Conservation (phyloP, 352 stramenopile species). For the Thalassiosira hispida region DNA sequence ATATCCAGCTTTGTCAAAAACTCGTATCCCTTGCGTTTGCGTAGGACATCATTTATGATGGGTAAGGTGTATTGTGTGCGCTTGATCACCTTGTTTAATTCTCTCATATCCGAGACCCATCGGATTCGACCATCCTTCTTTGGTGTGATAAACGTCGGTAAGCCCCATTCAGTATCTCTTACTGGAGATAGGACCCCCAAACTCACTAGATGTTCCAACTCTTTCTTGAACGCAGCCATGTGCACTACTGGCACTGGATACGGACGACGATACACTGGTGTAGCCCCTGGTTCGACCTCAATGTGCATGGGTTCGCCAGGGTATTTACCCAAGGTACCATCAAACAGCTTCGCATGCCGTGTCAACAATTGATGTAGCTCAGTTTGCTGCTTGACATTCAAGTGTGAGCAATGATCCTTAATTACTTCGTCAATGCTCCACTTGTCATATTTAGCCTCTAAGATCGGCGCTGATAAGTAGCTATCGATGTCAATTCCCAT, state of each 20-base stretch:
- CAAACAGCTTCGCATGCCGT: slow-evolving; percentile 18
- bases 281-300: slow-evolving; percentile 14
- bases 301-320: slow-evolving; percentile 33
- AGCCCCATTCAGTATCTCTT: slow-evolving; percentile 22
- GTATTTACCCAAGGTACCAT: slow-evolving; percentile 37
- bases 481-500: neutral
- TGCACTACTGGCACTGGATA: slow-evolving; percentile 26
- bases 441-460: neutral
- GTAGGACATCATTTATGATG: slow-evolving; percentile 67
- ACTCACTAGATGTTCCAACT: slow-evolving; percentile 7
- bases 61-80: slow-evolving; percentile 53
- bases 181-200: slow-evolving; percentile 21
- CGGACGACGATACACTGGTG: slow-evolving; percentile 12
- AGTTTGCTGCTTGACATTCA: no score
- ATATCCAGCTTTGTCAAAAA: slow-evolving; percentile 64
- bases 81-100: slow-evolving; percentile 59
- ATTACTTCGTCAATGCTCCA: neutral
- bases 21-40: slow-evolving; percentile 20
- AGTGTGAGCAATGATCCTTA: no score
- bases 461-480: neutral
- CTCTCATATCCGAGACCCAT: slow-evolving; percentile 57
- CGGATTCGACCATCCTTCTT: slow-evolving; percentile 63
- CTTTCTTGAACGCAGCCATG: slow-evolving; percentile 28
- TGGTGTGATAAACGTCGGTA: slow-evolving; percentile 50
- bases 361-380: no score